Conservation (phyloP, 75 land plant species). For the Sequoiadendron giganteum region DNA sequence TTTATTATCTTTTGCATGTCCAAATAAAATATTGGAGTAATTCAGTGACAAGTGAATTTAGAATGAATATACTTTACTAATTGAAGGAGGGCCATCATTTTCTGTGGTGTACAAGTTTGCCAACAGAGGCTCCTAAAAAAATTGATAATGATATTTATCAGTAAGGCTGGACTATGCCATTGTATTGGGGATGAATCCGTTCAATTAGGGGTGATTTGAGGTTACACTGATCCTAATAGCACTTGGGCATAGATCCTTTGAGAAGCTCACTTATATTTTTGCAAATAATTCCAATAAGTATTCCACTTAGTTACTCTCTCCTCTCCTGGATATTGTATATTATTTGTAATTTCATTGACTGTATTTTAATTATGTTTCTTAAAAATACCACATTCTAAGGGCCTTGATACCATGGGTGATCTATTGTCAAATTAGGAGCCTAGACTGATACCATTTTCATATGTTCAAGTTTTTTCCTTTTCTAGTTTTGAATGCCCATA, state of each 20-base stretch:
- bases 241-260: neutral
- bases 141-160: neutral
- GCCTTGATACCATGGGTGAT: neutral
- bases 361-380: neutral
- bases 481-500: neutral
- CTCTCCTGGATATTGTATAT: neutral
- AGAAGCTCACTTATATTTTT: neutral
- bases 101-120: neutral
- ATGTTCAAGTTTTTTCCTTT: neutral
- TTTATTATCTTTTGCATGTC: neutral
- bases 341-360: neutral
- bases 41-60: neutral
- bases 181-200: neutral
- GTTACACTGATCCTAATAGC: neutral
- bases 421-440: neutral
- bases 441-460: neutral
- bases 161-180: neutral
- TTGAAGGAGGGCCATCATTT: conserved; percentile 1
- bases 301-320: neutral
- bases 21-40: neutral
- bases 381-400: neutral
- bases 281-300: neutral
- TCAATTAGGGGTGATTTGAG: neutral
- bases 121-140: neutral
- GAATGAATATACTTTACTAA: neutral